These are phyloP conservation scores for Fomitopsis pinicola DNA, from an alignment of 1,284 basidiomycete species.

Conservation along the genomic window DNA sequence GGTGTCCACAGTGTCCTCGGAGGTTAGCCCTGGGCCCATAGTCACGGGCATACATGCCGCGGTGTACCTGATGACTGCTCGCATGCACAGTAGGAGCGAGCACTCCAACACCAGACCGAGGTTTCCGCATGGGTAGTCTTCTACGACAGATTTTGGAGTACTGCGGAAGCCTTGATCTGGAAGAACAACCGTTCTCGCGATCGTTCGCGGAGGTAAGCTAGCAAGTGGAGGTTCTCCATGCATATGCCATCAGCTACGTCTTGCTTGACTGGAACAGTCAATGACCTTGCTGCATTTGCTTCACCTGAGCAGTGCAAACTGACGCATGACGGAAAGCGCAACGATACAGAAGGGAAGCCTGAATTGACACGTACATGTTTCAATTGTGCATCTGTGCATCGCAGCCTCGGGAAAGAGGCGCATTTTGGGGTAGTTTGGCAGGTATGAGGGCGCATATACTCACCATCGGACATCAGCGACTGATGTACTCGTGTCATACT, in stretches of 20 bases:
- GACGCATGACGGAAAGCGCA: not conserved
- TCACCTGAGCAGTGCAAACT: not conserved
- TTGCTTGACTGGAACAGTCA: not conserved
- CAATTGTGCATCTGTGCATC: not conserved
- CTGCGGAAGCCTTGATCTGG: too few relatives aligned
- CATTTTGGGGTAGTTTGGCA: not conserved
- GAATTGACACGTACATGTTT: not conserved
- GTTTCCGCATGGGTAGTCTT: not conserved
- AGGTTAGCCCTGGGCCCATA: not conserved
- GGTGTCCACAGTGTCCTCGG: not conserved
- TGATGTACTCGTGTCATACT: not conserved
- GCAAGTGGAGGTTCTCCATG: not conserved
- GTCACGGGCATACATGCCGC: not conserved
- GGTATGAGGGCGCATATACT: not conserved
- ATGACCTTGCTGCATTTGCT: not conserved
- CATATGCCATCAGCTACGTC: not conserved
- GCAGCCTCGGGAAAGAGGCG: not conserved
- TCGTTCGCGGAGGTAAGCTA: not conserved
- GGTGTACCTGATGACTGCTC: not conserved
- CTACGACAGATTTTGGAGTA: not conserved
- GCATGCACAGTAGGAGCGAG: not conserved
- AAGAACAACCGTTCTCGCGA: not conserved
- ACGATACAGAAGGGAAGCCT: not conserved
- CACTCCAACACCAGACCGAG: not conserved
- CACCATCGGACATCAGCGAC: not conserved